phyloP scores from a whole-genome alignment of 2,329 filamentous ascomycete genomes.

The Colletotrichum endophyticum region DNA sequence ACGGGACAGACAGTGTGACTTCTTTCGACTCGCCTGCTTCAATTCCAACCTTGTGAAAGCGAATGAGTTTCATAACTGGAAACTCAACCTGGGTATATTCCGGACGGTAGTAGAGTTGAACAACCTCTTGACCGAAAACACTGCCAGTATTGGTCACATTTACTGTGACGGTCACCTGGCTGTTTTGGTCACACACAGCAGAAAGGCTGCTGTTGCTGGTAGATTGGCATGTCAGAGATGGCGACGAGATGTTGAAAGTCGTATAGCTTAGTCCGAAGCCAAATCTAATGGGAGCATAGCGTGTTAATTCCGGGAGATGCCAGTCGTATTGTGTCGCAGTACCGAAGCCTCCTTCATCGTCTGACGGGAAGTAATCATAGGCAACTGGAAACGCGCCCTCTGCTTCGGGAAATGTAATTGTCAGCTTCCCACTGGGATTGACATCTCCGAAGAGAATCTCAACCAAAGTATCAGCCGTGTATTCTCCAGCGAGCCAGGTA shows the following conservation, averaged over 20 bases:
- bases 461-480: slow-evolving; percentile 66
- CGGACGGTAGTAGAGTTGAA: slow-evolving; percentile 44
- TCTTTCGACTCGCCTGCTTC: slow-evolving; percentile 40
- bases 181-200: slow-evolving; percentile 23
- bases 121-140: slow-evolving; percentile 35
- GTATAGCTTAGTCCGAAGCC: slow-evolving; percentile 73
- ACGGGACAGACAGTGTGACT: slow-evolving; percentile 35
- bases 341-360: slow-evolving; percentile 63
- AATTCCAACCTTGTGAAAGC: slow-evolving; percentile 50
- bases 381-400: slow-evolving; percentile 60
- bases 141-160: slow-evolving; percentile 52
- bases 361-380: slow-evolving; percentile 68
- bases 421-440: slow-evolving; percentile 53
- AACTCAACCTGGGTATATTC: slow-evolving; percentile 40
- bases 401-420: slow-evolving; percentile 52
- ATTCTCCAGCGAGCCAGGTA: slow-evolving; percentile 68
- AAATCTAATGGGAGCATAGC: slow-evolving; percentile 58
- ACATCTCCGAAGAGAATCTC: slow-evolving; percentile 68
- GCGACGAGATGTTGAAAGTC: slow-evolving; percentile 56
- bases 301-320: slow-evolving; percentile 32
- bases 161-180: slow-evolving; percentile 45
- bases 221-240: background rate
- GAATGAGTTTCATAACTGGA: slow-evolving; percentile 52
- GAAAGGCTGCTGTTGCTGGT: slow-evolving; percentile 25
- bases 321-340: slow-evolving; percentile 63